Evolutionary conservation across 345 rosid genomes (phyloP), one percentile per base, ranked within the genome.

Genomic region (Nephelium lappaceum): DNA sequence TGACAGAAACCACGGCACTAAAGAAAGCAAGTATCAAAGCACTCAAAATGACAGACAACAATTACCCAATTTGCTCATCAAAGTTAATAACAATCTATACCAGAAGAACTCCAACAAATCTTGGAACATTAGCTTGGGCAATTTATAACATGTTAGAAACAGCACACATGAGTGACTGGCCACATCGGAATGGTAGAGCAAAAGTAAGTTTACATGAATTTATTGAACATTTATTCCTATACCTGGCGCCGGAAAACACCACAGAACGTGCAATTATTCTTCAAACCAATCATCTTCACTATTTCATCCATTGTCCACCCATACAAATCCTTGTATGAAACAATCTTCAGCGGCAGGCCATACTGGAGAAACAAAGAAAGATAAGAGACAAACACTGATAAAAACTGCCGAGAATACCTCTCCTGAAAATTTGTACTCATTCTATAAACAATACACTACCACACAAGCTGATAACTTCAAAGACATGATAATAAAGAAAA

Each of bases 251-350:
- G 96, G 78, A 93, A 93, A 74, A 95, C 98, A 76, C 98, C 98
- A 87, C 97, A 93, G 80, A 93, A 95, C 0, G 98, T 93, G 88
- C 99, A 95, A 71, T 93, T 95, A 78, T 95, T 95, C 90, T 95
- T 95, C 65, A 95, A 66, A 67, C 98, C 98, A 19, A 95, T 95
- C 92, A 92, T 89, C 86, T 91, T 92, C 58, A 95, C 99, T 80
- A 95, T 93, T 82, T 95, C 99, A 68, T 95, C 99, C 99, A 93
- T 95, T 1, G 99, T 95, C 99, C 99, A 93, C 81, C 99, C 99
- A 83, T 95, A 95, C 62, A 95, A 86, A 82, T 95, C 98, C 89
- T 93, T 93, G 90, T 95, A 95, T 15, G 99, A 93, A 79, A 94
- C 91, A 69, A 93, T 90, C 87, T 91, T 84, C 27, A 95, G 88